A percentile compares a stretch with the other conserved stretches of the same genome.
phyloP scores from a whole-genome alignment of 169 alveolate species.

The Plasmodium knowlesi region DNA sequence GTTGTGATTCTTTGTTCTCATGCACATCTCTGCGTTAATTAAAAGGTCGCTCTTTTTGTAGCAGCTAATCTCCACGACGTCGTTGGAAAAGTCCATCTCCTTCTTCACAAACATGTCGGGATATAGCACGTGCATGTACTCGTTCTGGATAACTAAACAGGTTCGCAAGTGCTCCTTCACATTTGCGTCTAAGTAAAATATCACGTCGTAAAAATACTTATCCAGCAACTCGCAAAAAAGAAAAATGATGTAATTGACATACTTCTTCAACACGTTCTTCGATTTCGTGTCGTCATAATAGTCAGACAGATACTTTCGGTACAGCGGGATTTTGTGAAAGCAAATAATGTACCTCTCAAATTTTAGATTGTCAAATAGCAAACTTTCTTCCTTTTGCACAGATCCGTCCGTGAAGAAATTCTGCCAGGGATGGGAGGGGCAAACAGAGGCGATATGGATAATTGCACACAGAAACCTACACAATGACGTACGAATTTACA shows the following conservation, averaged over 20 bases:
- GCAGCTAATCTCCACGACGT: slow-evolving; percentile 17
- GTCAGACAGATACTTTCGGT: slow-evolving; percentile 18
- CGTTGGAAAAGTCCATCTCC: slow-evolving; percentile 30
- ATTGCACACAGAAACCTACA: not conserved
- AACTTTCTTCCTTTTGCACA: slow-evolving; percentile 2
- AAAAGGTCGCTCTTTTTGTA: slow-evolving; percentile 26
- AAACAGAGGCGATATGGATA: not conserved
- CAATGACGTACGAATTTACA: not conserved
- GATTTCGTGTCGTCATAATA: slow-evolving; percentile 49
- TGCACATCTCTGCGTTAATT: slow-evolving; percentile 37
- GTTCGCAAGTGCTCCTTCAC: slow-evolving; percentile 31
- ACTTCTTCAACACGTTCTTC: slow-evolving; percentile 48
- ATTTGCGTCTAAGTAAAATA: slow-evolving; percentile 54
- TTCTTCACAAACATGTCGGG: slow-evolving; percentile 56
- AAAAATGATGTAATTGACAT: slow-evolving; percentile 53
- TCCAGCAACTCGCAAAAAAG: slow-evolving; percentile 49
- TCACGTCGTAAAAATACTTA: slow-evolving; percentile 56
- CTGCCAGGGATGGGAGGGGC: not conserved
- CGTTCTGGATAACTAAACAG: slow-evolving; percentile 38
- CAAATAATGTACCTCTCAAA: slow-evolving; percentile 60
- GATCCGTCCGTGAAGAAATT: slow-evolving; percentile 4
- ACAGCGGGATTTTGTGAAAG: slow-evolving; percentile 28
- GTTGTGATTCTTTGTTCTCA: slow-evolving; percentile 37
- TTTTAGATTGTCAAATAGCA: slow-evolving; percentile 27
- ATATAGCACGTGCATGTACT: slow-evolving; percentile 54